Conservation (phyloP, 768 basidiomycete genomes). For the Lepiota venenata region DNA sequence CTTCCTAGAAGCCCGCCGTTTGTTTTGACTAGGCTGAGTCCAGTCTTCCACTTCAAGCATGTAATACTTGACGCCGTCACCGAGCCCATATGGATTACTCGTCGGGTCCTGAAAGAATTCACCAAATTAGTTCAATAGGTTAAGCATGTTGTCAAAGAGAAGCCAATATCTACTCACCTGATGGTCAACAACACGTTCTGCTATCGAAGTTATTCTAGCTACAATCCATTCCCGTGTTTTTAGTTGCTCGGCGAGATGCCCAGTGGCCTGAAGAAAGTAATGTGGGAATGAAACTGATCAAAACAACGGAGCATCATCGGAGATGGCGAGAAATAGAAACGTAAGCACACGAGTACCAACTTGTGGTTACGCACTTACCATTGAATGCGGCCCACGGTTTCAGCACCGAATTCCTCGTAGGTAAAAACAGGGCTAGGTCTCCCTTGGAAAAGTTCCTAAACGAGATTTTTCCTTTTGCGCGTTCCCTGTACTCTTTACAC, state of each 20-base stretch:
- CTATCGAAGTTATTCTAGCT: constrained; percentile 84
- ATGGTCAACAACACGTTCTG: constrained; percentile 80
- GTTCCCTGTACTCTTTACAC: constrained; percentile 92
- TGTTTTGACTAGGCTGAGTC: constrained; percentile 72
- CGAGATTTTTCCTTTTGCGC: constrained; percentile 95
- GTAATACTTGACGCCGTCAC: constrained; percentile 89
- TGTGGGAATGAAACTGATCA: constrained; percentile 89
- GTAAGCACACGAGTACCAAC: neutral
- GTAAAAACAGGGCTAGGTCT: constrained; percentile 93
- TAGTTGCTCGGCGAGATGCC: constrained; percentile 83
- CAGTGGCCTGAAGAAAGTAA: constrained; percentile 90
- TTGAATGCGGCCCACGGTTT: constrained; percentile 99
- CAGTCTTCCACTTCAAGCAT: constrained; percentile 94
- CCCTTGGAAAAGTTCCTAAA: constrained; percentile 95
- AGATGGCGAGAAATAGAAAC: constrained; percentile 15
- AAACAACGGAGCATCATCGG: constrained; percentile 34
- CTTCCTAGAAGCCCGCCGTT: constrained; percentile 56
- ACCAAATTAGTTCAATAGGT: constrained; percentile 27
- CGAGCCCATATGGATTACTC: constrained; percentile 87
- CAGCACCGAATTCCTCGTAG: constrained; percentile 89
- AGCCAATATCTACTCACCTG: constrained; percentile 46
- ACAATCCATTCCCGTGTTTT: constrained; percentile 95
- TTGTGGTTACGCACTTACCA: constrained; percentile 44
- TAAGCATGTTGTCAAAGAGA: constrained; percentile 10
- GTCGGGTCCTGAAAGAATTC: constrained; percentile 56